Evolutionary conservation across 106 monocot species (phyloP).

Genomic region (Agapanthus africanus): DNA sequence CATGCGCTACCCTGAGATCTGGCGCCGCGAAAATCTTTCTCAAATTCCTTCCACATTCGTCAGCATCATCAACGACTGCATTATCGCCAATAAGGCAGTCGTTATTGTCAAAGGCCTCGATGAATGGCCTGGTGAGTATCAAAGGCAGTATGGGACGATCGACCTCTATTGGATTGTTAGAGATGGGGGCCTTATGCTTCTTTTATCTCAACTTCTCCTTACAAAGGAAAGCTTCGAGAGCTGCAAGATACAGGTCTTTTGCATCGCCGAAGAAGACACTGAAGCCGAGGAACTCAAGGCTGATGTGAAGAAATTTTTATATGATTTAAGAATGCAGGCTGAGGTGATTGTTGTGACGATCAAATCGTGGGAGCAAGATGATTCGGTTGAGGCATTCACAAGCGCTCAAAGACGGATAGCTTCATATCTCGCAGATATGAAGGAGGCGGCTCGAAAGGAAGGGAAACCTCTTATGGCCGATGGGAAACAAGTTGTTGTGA

Average conservation of each 20-base stretch:
- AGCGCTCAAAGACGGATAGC: slow-evolving; percentile 58
- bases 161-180: slow-evolving; percentile 99
- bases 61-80: slow-evolving; percentile 93
- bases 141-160: slow-evolving; percentile 88
- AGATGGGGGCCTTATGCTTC: slow-evolving; percentile 94
- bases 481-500: slow-evolving; percentile 48
- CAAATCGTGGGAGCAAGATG: slow-evolving; percentile 86
- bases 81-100: slow-evolving; percentile 94
- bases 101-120: slow-evolving; percentile 96
- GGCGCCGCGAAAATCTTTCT: slow-evolving; percentile 88
- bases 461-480: slow-evolving; percentile 67
- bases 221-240: slow-evolving; percentile 91
- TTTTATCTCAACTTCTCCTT: slow-evolving; percentile 88
- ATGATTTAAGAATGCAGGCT: slow-evolving; percentile 92
- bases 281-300: slow-evolving; percentile 91
- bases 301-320: slow-evolving; percentile 93
- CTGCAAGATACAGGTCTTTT: slow-evolving; percentile 97
- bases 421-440: slow-evolving; percentile 69
- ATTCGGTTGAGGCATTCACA: slow-evolving; percentile 64
- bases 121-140: slow-evolving; percentile 98
- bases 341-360: slow-evolving; percentile 90
- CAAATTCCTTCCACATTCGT: slow-evolving; percentile 93
- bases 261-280: slow-evolving; percentile 93
- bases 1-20: slow-evolving; percentile 97
- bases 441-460: slow-evolving; percentile 42